Conservation (phyloP, 805 yeast species). For the Candida silvatica region DNA sequence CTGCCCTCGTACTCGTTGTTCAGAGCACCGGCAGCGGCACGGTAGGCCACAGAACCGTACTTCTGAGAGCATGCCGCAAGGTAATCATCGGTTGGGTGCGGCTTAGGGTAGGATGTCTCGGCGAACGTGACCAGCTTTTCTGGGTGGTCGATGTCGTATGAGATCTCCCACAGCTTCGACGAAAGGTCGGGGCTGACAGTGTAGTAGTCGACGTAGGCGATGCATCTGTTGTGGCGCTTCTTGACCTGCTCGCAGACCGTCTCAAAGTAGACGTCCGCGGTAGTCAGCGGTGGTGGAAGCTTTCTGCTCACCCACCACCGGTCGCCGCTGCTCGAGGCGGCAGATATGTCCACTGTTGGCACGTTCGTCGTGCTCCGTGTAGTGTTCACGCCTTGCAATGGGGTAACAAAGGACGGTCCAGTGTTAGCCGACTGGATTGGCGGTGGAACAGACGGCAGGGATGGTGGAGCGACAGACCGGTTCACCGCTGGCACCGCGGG, state of each 20-base stretch:
- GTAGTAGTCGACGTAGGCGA: conserved; percentile 56
- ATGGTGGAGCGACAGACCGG: conserved; percentile 9
- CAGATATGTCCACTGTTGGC: neutral
- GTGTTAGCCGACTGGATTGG: conserved; percentile 8
- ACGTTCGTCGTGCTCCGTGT: too few relatives aligned
- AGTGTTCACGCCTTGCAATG: too few relatives aligned
- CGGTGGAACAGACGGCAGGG: conserved; percentile 15
- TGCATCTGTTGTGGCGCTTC: conserved; percentile 48
- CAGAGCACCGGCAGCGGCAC: conserved; percentile 29
- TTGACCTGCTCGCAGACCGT: conserved; percentile 46
- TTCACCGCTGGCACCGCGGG: neutral
- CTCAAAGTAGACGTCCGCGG: conserved; percentile 49
- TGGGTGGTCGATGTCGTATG: conserved; percentile 49
- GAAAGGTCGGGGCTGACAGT: conserved; percentile 67
- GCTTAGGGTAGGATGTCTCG: conserved; percentile 13
- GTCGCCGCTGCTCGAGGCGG: neutral
- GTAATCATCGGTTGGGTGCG: conserved; percentile 39
- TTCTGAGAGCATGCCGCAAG: conserved; percentile 40
- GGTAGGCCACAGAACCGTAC: conserved; percentile 44
- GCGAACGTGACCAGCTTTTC: conserved; percentile 34
- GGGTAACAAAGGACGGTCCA: conserved; percentile 13
- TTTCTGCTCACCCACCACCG: conserved; percentile 64
- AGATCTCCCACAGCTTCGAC: conserved; percentile 50
- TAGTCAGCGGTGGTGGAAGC: conserved; percentile 43
- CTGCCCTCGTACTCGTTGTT: conserved; percentile 19